Evolutionary conservation across 2,329 filamentous ascomycete genomes (phyloP).

Genomic region (Myriosclerotinia curreyana): DNA sequence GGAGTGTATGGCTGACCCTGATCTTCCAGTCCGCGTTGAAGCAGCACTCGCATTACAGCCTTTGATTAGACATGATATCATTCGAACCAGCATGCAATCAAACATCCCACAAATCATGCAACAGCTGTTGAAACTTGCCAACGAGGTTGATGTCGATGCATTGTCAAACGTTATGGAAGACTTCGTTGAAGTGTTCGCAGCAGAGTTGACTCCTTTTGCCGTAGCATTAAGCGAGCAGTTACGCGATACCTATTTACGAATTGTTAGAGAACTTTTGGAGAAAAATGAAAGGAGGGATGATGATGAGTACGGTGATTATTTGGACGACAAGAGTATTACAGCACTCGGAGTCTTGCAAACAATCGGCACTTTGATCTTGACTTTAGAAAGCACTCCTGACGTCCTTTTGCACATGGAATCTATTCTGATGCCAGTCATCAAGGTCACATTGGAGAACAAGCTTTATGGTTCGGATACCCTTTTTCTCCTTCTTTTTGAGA

Average conservation of each 20-base stretch:
- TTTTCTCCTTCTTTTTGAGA: background rate
- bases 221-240: constrained; percentile 95
- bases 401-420: constrained; percentile 92
- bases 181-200: constrained; percentile 97
- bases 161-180: constrained; percentile 99
- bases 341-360: constrained; percentile 95
- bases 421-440: constrained; percentile 95
- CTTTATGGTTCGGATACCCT: constrained; percentile 66
- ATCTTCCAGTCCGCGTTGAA: constrained; percentile 88
- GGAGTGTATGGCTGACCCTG: constrained; percentile 93
- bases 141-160: constrained; percentile 96
- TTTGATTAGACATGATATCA: constrained; percentile 90
- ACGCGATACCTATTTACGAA: constrained; percentile 91
- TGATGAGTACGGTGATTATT: constrained; percentile 80
- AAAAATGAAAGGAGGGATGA: constrained; percentile 76
- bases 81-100: constrained; percentile 91
- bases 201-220: constrained; percentile 93
- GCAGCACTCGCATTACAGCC: constrained; percentile 92
- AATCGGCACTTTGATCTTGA: constrained; percentile 94
- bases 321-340: constrained; percentile 98
- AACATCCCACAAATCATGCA: constrained; percentile 99
- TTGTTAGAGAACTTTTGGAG: constrained; percentile 86
- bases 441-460: constrained; percentile 95
- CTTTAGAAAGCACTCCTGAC: constrained; percentile 93
- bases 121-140: constrained; percentile 92